phyloP scores from a whole-genome alignment of 495 filamentous ascomycete genomes.

The Annulohypoxylon nitens region DNA sequence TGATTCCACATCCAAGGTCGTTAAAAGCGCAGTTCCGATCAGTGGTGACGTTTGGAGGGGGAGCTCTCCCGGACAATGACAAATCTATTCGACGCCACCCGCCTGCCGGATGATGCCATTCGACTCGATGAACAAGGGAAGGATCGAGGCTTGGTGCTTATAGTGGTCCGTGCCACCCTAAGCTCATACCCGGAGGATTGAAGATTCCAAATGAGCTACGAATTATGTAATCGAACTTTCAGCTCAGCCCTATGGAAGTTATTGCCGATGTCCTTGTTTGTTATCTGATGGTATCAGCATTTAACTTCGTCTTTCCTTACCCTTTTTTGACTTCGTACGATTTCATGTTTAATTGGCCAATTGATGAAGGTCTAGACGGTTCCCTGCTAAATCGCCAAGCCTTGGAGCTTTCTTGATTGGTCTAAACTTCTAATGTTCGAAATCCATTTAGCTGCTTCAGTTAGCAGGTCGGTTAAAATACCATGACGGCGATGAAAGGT shows the following conservation, averaged over 20 bases:
- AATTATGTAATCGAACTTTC: constrained; percentile 29
- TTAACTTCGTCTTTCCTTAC: not conserved
- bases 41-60: constrained; percentile 37
- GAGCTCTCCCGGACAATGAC: constrained; percentile 31
- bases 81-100: constrained; percentile 44
- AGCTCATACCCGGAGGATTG: constrained; percentile 13
- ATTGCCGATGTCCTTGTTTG: constrained; percentile 4
- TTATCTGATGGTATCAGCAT: constrained; percentile 1
- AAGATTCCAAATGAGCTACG: constrained; percentile 34
- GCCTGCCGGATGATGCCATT: constrained; percentile 37
- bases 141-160: not conserved
- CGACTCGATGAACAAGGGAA: constrained; percentile 17
- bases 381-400: not conserved
- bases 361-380: too few species aligned
- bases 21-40: not conserved
- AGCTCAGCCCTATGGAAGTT: constrained; percentile 23
- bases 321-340: not conserved
- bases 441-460: constrained; percentile 4
- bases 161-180: constrained; percentile 35
- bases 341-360: constrained; percentile 1
- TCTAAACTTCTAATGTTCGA: not conserved
- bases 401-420: not conserved
- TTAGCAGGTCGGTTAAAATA: not conserved
- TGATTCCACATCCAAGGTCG: constrained; percentile 38
- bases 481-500: not conserved